A percentile compares a stretch with the other conserved stretches of the same genome.
Conservation (phyloP, 495 filamentous ascomycete genomes). For the Acidomyces sp. region DNA sequence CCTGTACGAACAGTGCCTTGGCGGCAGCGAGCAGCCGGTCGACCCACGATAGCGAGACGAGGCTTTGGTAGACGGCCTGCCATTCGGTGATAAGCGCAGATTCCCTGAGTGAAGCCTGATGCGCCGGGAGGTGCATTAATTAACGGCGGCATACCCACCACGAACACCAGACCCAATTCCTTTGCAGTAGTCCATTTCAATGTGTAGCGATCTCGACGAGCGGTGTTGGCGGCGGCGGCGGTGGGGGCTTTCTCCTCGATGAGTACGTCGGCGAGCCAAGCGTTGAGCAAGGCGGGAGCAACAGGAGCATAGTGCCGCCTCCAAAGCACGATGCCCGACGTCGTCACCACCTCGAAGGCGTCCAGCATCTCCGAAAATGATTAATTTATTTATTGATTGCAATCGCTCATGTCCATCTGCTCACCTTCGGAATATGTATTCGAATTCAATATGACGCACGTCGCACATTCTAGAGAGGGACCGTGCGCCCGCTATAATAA, state of each 20-base stretch:
- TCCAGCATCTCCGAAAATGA: slow-evolving; percentile 55
- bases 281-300: slow-evolving; percentile 73
- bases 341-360: slow-evolving; percentile 88
- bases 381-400: not conserved
- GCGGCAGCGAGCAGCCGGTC: slow-evolving; percentile 94
- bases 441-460: no score
- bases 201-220: slow-evolving; percentile 87
- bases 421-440: no score
- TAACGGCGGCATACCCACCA: slow-evolving; percentile 40
- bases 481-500: no score
- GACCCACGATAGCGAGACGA: slow-evolving; percentile 91
- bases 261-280: slow-evolving; percentile 89
- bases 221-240: slow-evolving; percentile 52
- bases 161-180: slow-evolving; percentile 87
- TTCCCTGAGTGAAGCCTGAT: no score
- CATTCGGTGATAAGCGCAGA: no score
- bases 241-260: slow-evolving; percentile 78
- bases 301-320: slow-evolving; percentile 73
- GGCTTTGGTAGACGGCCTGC: slow-evolving; percentile 91
- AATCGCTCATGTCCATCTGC: no score
- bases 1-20: slow-evolving; percentile 70
- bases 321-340: slow-evolving; percentile 94
- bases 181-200: slow-evolving; percentile 87
- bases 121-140: slow-evolving; percentile 21
- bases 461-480: no score